Evolutionary conservation across 768 basidiomycete genomes (phyloP).

Genomic region (Kwoniella bestiolae): DNA sequence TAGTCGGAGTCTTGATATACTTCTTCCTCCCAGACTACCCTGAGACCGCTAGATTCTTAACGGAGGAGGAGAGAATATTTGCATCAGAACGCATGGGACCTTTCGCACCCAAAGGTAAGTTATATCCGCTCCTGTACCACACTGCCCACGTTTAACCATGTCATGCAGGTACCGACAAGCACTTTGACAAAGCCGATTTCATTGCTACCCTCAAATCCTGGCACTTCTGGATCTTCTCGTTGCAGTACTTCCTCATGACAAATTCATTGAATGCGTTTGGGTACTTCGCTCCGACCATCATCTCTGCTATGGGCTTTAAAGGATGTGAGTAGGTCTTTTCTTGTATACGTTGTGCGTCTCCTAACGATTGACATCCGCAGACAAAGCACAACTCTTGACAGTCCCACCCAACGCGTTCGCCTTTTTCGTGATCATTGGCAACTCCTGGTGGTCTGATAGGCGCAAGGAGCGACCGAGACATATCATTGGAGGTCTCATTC

Average conservation of each 20-base stretch:
- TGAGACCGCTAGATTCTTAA: slow-evolving; percentile 45
- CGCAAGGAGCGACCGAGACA: slow-evolving; percentile 40
- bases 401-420: slow-evolving; percentile 41
- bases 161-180: slow-evolving; percentile 29
- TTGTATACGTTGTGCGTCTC: background rate
- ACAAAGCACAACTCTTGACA: slow-evolving; percentile 33
- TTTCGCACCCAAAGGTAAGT: slow-evolving; percentile 29
- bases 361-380: slow-evolving; percentile 15
- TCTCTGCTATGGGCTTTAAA: slow-evolving; percentile 36
- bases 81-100: slow-evolving; percentile 30
- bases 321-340: slow-evolving; percentile 30
- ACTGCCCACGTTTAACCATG: background rate
- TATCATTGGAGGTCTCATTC: slow-evolving; percentile 39
- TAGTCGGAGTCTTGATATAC: slow-evolving; percentile 32
- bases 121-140: background rate
- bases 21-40: slow-evolving; percentile 39
- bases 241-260: slow-evolving; percentile 6
- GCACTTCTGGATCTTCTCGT: slow-evolving; percentile 32
- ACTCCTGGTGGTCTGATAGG: slow-evolving; percentile 45
- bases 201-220: slow-evolving; percentile 24
- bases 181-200: slow-evolving; percentile 35
- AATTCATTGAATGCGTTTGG: slow-evolving; percentile 30
- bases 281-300: slow-evolving; percentile 32
- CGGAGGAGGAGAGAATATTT: slow-evolving; percentile 30
- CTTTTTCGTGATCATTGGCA: slow-evolving; percentile 47